Evolutionary conservation across 2,329 filamentous ascomycete species (phyloP), one percentile per base, ranked within the genome.

Genomic region (Stachybotrys echinatus): DNA sequence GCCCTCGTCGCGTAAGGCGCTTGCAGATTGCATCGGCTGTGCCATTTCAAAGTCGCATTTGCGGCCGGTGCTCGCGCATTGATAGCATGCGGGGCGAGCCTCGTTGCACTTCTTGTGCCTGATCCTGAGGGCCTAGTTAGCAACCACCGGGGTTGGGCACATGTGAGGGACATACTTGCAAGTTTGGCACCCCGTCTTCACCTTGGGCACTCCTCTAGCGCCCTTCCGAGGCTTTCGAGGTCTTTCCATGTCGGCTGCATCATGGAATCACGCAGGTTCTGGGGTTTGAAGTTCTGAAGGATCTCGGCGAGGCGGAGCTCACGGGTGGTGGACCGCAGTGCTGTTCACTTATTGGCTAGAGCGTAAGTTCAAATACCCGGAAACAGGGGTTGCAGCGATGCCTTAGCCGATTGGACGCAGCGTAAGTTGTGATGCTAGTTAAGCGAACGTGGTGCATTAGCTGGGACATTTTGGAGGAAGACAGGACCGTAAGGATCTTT

Each of bases 171-270:
- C 50, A 45, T 38, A 51, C 50, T 51, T 51, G 47, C 50, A 51
- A 3, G 52, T 64, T n/a, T 37, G 40, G 23, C 50, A 51, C 3
- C 50, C 50, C 17, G 34, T 51, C 34, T 45, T 49, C 5, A 46
- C 50, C 19, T 51, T 51, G 3, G 27, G 42, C 6, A 31, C 47
- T 19, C 46, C 47, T 46, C 23, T 27, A 5, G 47, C 47, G 12
- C 50, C 46, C 20, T 12, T n/a, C 6, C 50, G 49, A 14, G 23
- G 19, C 46, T 48, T 51, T 8, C 5, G 27, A 34, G 27, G 2
- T 34, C 14, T 34, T 14, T 34, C 27, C 27, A 34, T 34, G 27
- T 14, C 5, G 27, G 10, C n/a, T n/a, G n/a, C n/a, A n/a, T n/a
- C n/a, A n/a, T n/a, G n/a, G n/a, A n/a, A n/a, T n/a, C n/a, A n/a